Conservation (phyloP, 2,329 filamentous ascomycete species). For the Colletotrichum gloeosporioides region DNA sequence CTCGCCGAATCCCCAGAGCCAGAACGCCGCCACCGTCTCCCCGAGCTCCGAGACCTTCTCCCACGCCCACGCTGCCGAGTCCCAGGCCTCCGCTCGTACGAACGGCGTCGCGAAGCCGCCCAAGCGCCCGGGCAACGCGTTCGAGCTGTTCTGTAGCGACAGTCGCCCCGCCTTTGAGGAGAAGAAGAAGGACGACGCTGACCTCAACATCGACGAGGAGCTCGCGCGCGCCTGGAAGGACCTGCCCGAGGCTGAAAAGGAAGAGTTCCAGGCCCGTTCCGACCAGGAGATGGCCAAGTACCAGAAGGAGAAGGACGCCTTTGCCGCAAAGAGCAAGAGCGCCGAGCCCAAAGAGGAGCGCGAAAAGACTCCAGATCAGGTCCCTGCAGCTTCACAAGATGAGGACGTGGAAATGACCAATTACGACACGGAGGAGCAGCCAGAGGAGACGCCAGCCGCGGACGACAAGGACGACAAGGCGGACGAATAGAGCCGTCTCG, state of each 20-base stretch:
- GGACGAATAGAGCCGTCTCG: neutral
- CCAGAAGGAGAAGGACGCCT: constrained; percentile 45
- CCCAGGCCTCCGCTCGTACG: constrained; percentile 31
- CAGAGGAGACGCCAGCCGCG: constrained; percentile 16
- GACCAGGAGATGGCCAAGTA: constrained; percentile 44
- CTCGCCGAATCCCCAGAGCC: constrained; percentile 47
- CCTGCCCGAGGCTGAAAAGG: constrained; percentile 53
- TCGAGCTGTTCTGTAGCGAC: constrained; percentile 61
- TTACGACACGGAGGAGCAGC: constrained; percentile 48
- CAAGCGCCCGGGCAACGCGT: constrained; percentile 53
- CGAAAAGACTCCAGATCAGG: constrained; percentile 22
- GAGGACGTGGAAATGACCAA: constrained; percentile 56
- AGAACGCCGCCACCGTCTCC: constrained; percentile 51
- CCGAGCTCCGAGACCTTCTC: constrained; percentile 60
- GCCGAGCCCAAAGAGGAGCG: constrained; percentile 26
- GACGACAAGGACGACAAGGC: constrained; percentile 20
- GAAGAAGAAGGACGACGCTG: constrained; percentile 45
- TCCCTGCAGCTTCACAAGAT: constrained; percentile 39
- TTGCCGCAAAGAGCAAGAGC: constrained; percentile 25
- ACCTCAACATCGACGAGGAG: constrained; percentile 56
- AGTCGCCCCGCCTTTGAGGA: constrained; percentile 48
- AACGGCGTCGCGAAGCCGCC: constrained; percentile 48
- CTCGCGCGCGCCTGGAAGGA: constrained; percentile 61
- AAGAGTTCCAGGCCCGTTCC: constrained; percentile 51
- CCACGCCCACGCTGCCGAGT: constrained; percentile 44